A percentile compares a stretch with the other conserved stretches of the same genome.
Conservation (phyloP, 2,329 filamentous ascomycete genomes). For the Biscogniauxia sp. region DNA sequence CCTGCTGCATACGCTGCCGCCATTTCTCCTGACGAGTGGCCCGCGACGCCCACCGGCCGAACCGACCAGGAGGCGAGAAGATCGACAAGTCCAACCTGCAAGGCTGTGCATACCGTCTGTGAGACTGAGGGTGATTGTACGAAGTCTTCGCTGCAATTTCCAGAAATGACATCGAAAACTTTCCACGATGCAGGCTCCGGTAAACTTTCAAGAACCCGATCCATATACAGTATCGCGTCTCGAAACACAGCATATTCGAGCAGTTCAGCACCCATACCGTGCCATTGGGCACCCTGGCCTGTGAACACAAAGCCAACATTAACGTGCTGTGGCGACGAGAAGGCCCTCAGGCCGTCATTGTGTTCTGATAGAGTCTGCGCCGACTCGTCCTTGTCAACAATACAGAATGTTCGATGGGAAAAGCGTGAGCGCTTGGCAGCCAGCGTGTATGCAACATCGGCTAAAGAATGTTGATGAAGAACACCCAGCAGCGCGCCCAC, state of each 20-base stretch:
- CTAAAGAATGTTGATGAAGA: neutral
- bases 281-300: conserved; percentile 16
- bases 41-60: neutral
- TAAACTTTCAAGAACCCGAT: conserved; percentile 7
- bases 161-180: neutral
- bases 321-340: no score
- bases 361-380: no score
- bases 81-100: conserved; percentile 23
- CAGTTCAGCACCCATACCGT: conserved; percentile 10
- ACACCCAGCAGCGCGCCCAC: conserved; percentile 8
- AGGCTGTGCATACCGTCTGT: conserved; percentile 37
- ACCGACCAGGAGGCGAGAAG: conserved; percentile 27
- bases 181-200: conserved; percentile 10
- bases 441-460: conserved; percentile 19
- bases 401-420: conserved; percentile 6
- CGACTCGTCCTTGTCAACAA: conserved; percentile 5
- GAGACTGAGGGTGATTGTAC: conserved; percentile 25
- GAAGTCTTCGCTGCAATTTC: conserved; percentile 22
- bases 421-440: conserved; percentile 8
- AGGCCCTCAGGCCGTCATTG: no score
- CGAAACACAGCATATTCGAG: conserved; percentile 1
- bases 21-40: conserved; percentile 26
- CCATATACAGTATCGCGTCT: conserved; percentile 5
- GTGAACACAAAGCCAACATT: neutral
- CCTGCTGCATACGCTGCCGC: conserved; percentile 31